These are phyloP conservation scores for Macadamia integrifolia DNA, from an alignment of 164 flowering plant genomes.

Conservation along the genomic window DNA sequence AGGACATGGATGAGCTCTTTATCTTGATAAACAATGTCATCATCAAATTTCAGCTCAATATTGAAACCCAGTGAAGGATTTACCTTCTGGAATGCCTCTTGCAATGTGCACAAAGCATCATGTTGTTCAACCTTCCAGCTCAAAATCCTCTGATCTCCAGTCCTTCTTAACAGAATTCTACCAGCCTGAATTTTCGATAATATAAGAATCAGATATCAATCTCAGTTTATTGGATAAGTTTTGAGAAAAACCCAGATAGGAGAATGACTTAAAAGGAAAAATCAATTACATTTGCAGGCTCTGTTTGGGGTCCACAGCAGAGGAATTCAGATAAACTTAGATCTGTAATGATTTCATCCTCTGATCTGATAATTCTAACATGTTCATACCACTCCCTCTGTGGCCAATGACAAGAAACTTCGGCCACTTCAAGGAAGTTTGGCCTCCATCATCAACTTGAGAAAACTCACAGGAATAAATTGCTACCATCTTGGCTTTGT, in stretches of 20 bases:
- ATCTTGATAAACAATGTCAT: constrained; percentile 45
- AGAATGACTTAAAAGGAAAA: neutral
- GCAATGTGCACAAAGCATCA: constrained; percentile 61
- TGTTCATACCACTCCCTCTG: constrained; percentile 85
- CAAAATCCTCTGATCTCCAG: constrained; percentile 61
- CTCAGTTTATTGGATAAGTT: neutral
- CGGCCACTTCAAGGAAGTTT: constrained; percentile 10
- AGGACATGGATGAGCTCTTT: constrained; percentile 45
- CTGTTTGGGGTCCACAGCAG: constrained; percentile 70
- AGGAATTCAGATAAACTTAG: constrained; percentile 55
- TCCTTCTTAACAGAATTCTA: constrained; percentile 61
- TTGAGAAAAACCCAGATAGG: neutral
- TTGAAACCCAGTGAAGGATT: constrained; percentile 73
- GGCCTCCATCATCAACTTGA: constrained; percentile 18
- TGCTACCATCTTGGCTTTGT: constrained; percentile 24
- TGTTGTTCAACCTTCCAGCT: constrained; percentile 75
- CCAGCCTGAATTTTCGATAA: constrained; percentile 25
- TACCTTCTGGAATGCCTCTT: constrained; percentile 74
- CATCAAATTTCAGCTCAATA: constrained; percentile 87
- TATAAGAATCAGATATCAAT: neutral
- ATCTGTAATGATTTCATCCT: constrained; percentile 70
- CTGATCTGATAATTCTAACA: constrained; percentile 45
- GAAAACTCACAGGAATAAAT: constrained; percentile 19
- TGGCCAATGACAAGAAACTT: constrained; percentile 76
- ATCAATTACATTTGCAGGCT: constrained; percentile 23